Base-by-base conservation (phyloP, 2,329 filamentous ascomycete genomes). In the Bipolaris oryzae region DNA sequence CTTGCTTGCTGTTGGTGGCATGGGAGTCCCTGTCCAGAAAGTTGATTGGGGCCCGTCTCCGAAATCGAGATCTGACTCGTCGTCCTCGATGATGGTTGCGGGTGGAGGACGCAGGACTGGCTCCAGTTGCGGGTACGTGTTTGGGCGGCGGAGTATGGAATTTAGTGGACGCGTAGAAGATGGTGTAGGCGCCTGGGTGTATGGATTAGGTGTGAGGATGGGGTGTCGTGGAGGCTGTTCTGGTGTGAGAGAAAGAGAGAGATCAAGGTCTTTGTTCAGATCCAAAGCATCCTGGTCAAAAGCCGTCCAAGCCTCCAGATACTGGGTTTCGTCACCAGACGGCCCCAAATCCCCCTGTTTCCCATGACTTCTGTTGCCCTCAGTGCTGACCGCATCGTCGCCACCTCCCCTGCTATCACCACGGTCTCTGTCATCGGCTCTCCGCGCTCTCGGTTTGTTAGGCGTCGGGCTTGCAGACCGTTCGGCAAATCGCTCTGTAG, bases 241-340 rank as follows among this genome's bases (percentile, higher is more conserved):
- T 28, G 71, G 70, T 2, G 72, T 71, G 35, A 73, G 47, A 6
- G 66, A 68, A 2, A 75, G 58, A 1, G 62, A 66, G 43, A 76
- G 67, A 50, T 75, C 69, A 9, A 75, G 61, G 11, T 70, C 57
- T 16, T 62, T 58, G 31, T 67, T 59, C 0, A 71, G 60, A 39
- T 67, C 66, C 3, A 76, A 62, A 3, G 67, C 71, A 16, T 56
- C 61, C 20, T 71, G 69, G 42, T 78, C 75, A 47, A 78, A 77
- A 1, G 71, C 69, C 6, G 76, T 75, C 75, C 75, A 79, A 6
- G 66, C 58, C 58, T 77, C 74, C 5, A 74, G 70, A 9, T 71
- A 68, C 3, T 62, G 66, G 0, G 71, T 72, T 16, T 72, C 71
- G 15, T 76, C 71, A 18, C 62, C 71, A 6, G 50, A 13, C 46